Evolutionary conservation across 2,329 filamentous ascomycete species (phyloP), one percentile per base, ranked within the genome.

Genomic region (Hymenotorrendiella dingleyae): DNA sequence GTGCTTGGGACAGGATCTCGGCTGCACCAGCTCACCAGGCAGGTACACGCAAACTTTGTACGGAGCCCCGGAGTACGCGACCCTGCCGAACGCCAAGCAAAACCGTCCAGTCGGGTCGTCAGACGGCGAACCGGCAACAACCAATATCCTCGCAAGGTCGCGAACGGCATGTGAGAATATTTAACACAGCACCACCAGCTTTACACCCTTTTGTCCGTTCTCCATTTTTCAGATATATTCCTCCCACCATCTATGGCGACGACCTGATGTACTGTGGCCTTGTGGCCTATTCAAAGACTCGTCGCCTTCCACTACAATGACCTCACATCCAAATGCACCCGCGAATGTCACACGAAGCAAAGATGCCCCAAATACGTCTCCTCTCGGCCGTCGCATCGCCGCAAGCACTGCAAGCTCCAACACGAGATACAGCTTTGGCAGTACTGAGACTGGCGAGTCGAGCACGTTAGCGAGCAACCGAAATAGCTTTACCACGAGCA

Each of bases 381-480:
- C 47, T 28, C 37, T 50, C 34, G 44, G 55, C 23, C 52, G 46
- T 33, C 47, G 46, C 35, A 50, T 48, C 14, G 55, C 45, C 12
- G 47, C 47, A 23, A 55, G 50, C 36, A 53, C 49, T 12, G 50
- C 51, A 7, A 54, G 48, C 24, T 46, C 47, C 1, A 47, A 36
- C 5, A 43, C 47, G 55, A 59, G 49, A 57, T 62, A 36, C 37
- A 66, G 64, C 49, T 53, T 58, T 47, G 58, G 53, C 10, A 67
- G 65, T 53, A 64, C 68, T 53, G 69, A 72, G 33, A 64, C 64
- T 7, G 68, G 67, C 48, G 69, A 71, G 52, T 66, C 71, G 41
- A 74, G 67, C 48, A 57, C 56, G 11, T 50, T 59, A n/a, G 61
- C 55, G 3, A 65, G 63, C 45, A 49, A 57, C 22, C 47, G 51